Evolutionary conservation across 306 rosid genomes (phyloP).

Genomic region (Calophaca sinica): DNA sequence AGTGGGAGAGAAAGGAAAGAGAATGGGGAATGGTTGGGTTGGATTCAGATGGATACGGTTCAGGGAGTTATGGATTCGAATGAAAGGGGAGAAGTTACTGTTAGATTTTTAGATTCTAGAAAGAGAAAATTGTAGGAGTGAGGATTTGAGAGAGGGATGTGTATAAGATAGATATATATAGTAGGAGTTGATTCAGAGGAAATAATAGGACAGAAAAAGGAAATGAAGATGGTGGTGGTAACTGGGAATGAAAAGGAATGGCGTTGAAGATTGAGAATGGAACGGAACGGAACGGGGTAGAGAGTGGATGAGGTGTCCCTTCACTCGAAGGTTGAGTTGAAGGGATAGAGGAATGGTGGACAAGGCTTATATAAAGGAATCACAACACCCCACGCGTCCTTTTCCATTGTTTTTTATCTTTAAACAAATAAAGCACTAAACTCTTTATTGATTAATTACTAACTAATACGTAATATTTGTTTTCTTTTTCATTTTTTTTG

Average conservation of each 20-base stretch:
- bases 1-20: background rate
- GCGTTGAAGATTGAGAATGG: constrained; percentile 19
- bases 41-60: constrained; percentile 48
- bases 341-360: constrained; percentile 51
- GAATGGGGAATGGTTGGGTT: background rate
- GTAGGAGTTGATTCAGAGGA: background rate
- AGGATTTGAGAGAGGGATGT: background rate
- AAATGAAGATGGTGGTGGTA: background rate
- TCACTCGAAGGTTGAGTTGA: constrained; percentile 36
- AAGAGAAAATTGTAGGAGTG: constrained; percentile 11
- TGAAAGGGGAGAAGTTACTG: constrained; percentile 7
- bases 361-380: constrained; percentile 62
- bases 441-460: background rate
- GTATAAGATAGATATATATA: background rate
- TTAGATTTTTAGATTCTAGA: constrained; percentile 32
- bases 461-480: too few relatives aligned
- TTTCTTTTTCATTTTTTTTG: too few relatives aligned
- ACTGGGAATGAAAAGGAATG: constrained; percentile 49
- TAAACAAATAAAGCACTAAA: background rate
- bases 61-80: constrained; percentile 6
- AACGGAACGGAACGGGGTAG: constrained; percentile 11
- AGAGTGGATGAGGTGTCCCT: constrained; percentile 49
- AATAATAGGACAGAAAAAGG: too few relatives aligned
- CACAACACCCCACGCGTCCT: constrained; percentile 49
- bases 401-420: constrained; percentile 1